These are phyloP conservation scores for Marchantia paleacea DNA, from an alignment of 225 moss, liverwort and hornwort genomes.

Conservation along the genomic window DNA sequence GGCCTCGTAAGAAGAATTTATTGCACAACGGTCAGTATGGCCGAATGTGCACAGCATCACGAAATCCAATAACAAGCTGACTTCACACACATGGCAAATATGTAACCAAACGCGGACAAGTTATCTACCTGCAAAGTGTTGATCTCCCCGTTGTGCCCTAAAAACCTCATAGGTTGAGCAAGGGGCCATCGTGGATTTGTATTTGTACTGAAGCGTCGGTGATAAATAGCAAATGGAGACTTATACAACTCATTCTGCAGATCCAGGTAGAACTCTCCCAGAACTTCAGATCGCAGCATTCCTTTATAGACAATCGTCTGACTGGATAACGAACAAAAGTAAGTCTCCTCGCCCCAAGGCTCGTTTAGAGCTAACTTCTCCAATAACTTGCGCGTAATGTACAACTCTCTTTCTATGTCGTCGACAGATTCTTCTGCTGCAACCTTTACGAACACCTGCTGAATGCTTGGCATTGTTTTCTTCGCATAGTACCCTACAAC, in stretches of 20 bases:
- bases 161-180: conserved; percentile 92
- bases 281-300: conserved; percentile 78
- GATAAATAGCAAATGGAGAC: conserved; percentile 89
- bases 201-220: conserved; percentile 86
- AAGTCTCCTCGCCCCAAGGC: conserved; percentile 76
- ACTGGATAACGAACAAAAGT: conserved; percentile 93
- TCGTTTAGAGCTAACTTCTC: conserved; percentile 56
- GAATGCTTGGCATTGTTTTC: conserved; percentile 68
- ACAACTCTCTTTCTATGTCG: conserved; percentile 87
- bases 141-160: conserved; percentile 97
- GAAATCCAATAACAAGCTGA: not conserved
- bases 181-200: conserved; percentile 96
- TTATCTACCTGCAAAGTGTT: conserved; percentile 78
- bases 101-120: not conserved
- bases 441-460: conserved; percentile 86
- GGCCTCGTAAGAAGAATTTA: not conserved
- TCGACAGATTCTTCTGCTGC: conserved; percentile 73
- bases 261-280: conserved; percentile 72
- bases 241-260: conserved; percentile 65
- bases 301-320: conserved; percentile 97
- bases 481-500: conserved; percentile 73
- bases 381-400: conserved; percentile 79
- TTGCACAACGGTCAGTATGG: no score
- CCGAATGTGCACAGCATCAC: not conserved
- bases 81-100: no score